Evolutionary conservation across 331 rosid genomes (phyloP), one percentile per base, ranked within the genome.

Genomic region (Cydonia oblonga): DNA sequence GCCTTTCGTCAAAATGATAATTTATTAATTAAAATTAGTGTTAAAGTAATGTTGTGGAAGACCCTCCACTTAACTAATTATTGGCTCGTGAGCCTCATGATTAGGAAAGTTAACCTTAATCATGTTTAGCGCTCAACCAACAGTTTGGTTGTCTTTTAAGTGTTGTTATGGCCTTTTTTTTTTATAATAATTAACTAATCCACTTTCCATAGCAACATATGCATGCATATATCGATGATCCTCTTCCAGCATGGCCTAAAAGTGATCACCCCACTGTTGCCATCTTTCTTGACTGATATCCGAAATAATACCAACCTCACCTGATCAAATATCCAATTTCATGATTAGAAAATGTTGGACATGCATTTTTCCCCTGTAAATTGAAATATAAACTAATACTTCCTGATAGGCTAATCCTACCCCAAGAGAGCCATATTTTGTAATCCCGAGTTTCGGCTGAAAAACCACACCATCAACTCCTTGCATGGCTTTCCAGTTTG

Each of bases 41-140:
- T 19, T 24, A 28, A 28, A 68, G 24, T n/a, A 52, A 26, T 69
- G 73, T 6, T 69, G 19, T 6, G 65, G 53, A 25, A 54, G 74
- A 22, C 63, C 64, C 57, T 13, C 26, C 6, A 15, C 25, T 35
- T 24, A 54, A 18, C 9, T 18, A 70, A 58, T 58, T 24, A 56
- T 58, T 11, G 29, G 66, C 35, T 56, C 2, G 3, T 56, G 73
- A 66, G 81, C 35, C 22, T 60, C 78, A 72, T 78, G 83, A 79
- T 77, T 70, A 81, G 76, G 77, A 70, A 61, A 52, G 79, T 77
- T 58, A 72, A 71, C 75, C 64, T 70, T 26, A 64, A 80, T 82
- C 69, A 78, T 53, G 74, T 14, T 40, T 6, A 66, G 61, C 70
- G 54, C 81, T 77, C 25, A 81, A 70, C 72, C 66, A 84, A 62